Conservation (phyloP, 805 yeast genomes). For the Helenozyma rhizophorensis region DNA sequence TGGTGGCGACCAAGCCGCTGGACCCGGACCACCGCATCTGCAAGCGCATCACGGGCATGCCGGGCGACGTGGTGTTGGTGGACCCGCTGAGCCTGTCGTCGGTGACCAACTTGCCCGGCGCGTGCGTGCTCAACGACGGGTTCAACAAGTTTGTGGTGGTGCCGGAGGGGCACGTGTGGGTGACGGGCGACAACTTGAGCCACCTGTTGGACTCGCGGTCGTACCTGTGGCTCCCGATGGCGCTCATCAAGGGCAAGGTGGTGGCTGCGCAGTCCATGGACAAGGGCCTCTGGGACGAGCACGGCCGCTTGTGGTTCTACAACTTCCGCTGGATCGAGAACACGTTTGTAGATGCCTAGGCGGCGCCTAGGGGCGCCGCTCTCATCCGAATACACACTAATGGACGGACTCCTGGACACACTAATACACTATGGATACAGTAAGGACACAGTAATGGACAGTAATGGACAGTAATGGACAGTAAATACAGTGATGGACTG, state of each 20-base stretch:
- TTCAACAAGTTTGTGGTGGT: constrained; percentile 62
- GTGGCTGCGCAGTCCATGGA: constrained; percentile 58
- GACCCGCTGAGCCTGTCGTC: constrained; percentile 68
- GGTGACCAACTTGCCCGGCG: constrained; percentile 29
- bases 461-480: no score
- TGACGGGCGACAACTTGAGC: constrained; percentile 89
- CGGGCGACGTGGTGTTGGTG: constrained; percentile 78
- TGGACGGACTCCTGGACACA: no score
- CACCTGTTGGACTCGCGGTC: constrained; percentile 86
- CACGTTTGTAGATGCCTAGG: constrained; percentile 38
- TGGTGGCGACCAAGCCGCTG: constrained; percentile 87
- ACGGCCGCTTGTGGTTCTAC: constrained; percentile 36
- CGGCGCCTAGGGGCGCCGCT: background rate
- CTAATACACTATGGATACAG: no score
- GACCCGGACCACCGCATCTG: constrained; percentile 84
- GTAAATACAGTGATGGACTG: no score
- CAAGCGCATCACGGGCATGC: constrained; percentile 92
- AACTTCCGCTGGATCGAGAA: constrained; percentile 56
- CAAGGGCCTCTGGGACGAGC: constrained; percentile 38
- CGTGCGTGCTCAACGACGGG: constrained; percentile 32
- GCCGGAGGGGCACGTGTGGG: constrained; percentile 96
- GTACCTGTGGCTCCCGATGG: constrained; percentile 89
- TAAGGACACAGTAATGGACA: no score
- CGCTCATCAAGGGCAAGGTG: constrained; percentile 79
- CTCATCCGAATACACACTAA: no score